Percentiles rank a stretch among this genome's conserved stretches.
Conservation (phyloP, 1,139 yeast species). For the Taphrina communis region DNA sequence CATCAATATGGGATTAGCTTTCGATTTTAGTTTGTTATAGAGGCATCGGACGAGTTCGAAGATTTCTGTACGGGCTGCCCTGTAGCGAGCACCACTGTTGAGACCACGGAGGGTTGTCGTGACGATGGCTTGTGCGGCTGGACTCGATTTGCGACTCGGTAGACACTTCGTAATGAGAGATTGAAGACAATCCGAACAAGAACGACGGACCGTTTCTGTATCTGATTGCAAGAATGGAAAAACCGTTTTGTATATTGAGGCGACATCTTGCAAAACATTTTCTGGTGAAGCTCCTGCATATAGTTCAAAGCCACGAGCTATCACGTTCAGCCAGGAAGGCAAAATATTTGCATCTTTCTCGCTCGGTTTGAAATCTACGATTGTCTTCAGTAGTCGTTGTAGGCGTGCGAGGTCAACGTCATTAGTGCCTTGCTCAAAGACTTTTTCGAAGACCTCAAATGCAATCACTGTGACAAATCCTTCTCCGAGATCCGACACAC, state of each 20-base stretch:
- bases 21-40: constrained; percentile 66
- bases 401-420: constrained; percentile 64
- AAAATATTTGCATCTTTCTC: constrained; percentile 81
- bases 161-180: constrained; percentile 73
- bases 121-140: constrained; percentile 55
- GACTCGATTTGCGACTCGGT: constrained; percentile 63
- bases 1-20: constrained; percentile 75
- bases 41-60: constrained; percentile 71
- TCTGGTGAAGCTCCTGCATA: constrained; percentile 67
- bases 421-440: constrained; percentile 73
- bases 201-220: constrained; percentile 66
- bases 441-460: constrained; percentile 82
- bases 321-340: constrained; percentile 93
- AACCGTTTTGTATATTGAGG: constrained; percentile 26
- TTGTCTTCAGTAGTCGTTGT: constrained; percentile 63
- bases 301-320: constrained; percentile 82
- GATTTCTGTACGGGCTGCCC: constrained; percentile 75
- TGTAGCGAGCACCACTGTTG: constrained; percentile 56
- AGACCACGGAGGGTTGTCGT: constrained; percentile 48
- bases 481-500: constrained; percentile 79
- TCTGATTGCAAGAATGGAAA: constrained; percentile 62
- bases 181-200: constrained; percentile 85
- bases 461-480: constrained; percentile 81
- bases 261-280: constrained; percentile 53
- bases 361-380: constrained; percentile 81